Evolutionary conservation across 805 yeast genomes (phyloP).

Genomic region (Wickerhamomyces canadensis): DNA sequence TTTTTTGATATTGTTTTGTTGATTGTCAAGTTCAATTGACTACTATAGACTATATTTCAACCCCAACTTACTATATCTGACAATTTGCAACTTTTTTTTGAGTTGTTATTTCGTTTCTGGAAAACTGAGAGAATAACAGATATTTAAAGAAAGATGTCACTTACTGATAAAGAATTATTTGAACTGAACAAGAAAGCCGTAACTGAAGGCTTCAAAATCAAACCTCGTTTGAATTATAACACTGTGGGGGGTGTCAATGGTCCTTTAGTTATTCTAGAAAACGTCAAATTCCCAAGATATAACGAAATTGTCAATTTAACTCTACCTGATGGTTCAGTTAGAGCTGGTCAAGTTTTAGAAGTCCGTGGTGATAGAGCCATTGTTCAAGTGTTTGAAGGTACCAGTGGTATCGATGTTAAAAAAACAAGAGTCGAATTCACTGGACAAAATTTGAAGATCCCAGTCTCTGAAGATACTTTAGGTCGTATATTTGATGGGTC

Average conservation of each 20-base stretch:
- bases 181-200: conserved; percentile 90
- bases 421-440: conserved; percentile 97
- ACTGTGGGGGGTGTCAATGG: conserved; percentile 99
- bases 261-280: conserved; percentile 87
- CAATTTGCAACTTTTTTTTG: too few relatives aligned
- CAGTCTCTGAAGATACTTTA: conserved; percentile 94
- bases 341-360: conserved; percentile 98
- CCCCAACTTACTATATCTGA: too few relatives aligned
- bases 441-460: conserved; percentile 86
- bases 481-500: conserved; percentile 99
- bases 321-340: conserved; percentile 86
- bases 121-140: too few relatives aligned
- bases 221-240: conserved; percentile 89
- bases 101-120: too few relatives aligned
- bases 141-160: too few relatives aligned
- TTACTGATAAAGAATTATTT: conserved; percentile 36
- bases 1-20: too few relatives aligned
- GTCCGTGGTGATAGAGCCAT: conserved; percentile 96
- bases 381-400: conserved; percentile 99
- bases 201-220: conserved; percentile 83
- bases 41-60: too few relatives aligned
- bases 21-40: too few relatives aligned
- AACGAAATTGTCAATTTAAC: conserved; percentile 97
- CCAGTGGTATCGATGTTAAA: conserved; percentile 97
- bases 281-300: conserved; percentile 83